Base-by-base conservation (phyloP, 1,139 yeast genomes). In the Suhomyces terraborum region DNA sequence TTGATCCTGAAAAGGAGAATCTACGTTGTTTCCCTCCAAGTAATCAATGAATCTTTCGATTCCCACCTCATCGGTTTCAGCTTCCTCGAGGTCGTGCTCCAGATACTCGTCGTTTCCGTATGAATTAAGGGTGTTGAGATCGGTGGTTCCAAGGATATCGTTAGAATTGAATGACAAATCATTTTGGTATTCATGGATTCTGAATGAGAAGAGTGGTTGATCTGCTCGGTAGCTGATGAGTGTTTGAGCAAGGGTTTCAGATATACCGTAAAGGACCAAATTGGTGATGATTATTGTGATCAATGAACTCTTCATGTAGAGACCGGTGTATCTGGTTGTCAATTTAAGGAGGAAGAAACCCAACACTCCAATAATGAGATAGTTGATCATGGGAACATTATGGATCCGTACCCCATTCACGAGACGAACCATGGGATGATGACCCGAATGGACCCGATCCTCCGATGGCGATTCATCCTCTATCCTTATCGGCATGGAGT, bases 211-310 rank as follows among this genome's bases (percentile, higher is more conserved):
- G 36, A 42, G 26, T 34, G 72, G 62, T 38, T 58, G 54, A 38
- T 46, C 48, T 2, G 56, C 49, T 10, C 56, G 44, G 46, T 64
- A 75, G 27, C 73, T 57, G 6, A 79, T 53, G 2, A 86, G 66
- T 1, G 86, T 73, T 61, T 93, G 98, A 0, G 98, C 98, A 46
- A 89, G 62, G 0, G 93, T 81, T 58, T 91, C 98, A 0, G 97
- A 89, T 7, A 89, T 80, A 0, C 96, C 97, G 59, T 83, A 88
- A 4, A 91, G 67, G 9, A 91, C 80, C 28, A 87, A 67, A 56
- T 91, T 91, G 1, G 97, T 83, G n/a, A 84, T 79, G 42, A 88
- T 78, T 35, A 91, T 87, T 4, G 97, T 89, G 13, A 85, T 59
- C 20, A 89, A 62, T 1, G 94, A 83, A 41, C 80, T 80, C 46